Conservation (phyloP, 305 asterid species). For the Ruellia speciosa region DNA sequence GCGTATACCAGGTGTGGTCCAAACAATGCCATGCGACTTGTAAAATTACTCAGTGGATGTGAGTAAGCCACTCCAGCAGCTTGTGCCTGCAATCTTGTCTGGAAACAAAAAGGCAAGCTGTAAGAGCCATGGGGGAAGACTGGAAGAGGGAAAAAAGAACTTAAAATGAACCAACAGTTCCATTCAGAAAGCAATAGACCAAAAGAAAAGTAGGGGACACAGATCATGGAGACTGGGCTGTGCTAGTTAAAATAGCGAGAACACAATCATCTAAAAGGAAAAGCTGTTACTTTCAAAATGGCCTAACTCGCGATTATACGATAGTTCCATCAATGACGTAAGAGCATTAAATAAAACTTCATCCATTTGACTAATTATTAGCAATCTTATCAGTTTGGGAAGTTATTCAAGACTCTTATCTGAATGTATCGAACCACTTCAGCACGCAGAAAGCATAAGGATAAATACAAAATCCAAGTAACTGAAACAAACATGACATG, state of each 20-base stretch:
- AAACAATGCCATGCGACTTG: conserved; percentile 80
- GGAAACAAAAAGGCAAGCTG: conserved; percentile 20
- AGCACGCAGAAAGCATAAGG: conserved; percentile 17
- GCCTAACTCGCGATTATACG: too few species aligned
- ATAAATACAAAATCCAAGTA: conserved; percentile 14
- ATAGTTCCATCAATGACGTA: too few species aligned
- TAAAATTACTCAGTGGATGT: conserved; percentile 79
- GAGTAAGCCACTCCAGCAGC: conserved; percentile 89
- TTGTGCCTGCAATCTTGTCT: conserved; percentile 96
- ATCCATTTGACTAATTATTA: background rate
- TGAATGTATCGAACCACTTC: conserved; percentile 10
- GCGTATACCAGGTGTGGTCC: conserved; percentile 81
- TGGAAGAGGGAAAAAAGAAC: background rate
- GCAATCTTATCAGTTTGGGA: conserved; percentile 3
- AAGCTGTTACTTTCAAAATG: too few species aligned
- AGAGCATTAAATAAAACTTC: too few species aligned
- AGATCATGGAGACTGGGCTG: conserved; percentile 7
- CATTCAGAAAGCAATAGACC: conserved; percentile 6
- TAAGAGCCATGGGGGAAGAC: conserved; percentile 1
- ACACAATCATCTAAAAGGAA: background rate
- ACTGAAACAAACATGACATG: background rate
- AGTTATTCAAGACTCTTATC: conserved; percentile 3
- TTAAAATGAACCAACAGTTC: background rate
- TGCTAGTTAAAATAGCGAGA: conserved; percentile 1
- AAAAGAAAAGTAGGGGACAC: background rate